Evolutionary conservation across 257 asterid genomes (phyloP).

Genomic region (Paulownia fortunei): DNA sequence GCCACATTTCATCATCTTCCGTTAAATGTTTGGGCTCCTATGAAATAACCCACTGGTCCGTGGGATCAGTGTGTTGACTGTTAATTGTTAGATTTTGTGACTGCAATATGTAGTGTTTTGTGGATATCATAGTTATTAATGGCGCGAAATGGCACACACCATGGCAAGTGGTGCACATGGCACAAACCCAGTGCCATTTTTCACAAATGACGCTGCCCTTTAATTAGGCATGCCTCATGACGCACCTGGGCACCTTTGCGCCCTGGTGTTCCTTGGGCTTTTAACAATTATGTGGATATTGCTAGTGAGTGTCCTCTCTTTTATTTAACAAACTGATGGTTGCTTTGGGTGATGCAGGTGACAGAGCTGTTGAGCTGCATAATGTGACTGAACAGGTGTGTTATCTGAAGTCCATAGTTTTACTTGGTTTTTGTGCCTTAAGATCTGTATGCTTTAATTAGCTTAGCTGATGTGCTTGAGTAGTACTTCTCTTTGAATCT

Average conservation of each 20-base stretch:
- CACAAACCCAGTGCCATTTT: too few species aligned
- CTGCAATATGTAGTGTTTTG: background rate
- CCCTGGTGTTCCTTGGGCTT: too few species aligned
- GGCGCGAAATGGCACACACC: too few species aligned
- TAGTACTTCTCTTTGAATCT: constrained; percentile 43
- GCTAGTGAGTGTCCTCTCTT: background rate
- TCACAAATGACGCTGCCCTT: too few species aligned
- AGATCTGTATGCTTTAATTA: constrained; percentile 30
- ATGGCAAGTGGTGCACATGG: too few species aligned
- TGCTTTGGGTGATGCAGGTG: constrained; percentile 46
- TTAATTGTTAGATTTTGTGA: background rate
- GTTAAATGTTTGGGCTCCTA: background rate
- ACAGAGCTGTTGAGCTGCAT: constrained; percentile 56
- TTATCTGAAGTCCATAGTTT: constrained; percentile 34
- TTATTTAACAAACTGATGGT: constrained; percentile 23
- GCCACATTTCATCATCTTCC: background rate
- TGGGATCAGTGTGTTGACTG: constrained; percentile 17
- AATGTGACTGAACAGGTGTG: constrained; percentile 63
- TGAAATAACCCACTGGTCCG: constrained; percentile 15
- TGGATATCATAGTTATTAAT: too few species aligned
- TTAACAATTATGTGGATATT: background rate
- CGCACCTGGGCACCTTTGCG: too few species aligned
- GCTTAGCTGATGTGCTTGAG: constrained; percentile 41
- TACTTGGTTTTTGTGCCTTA: constrained; percentile 25
- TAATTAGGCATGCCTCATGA: too few species aligned